Percentiles rank a stretch among this genome's conserved stretches.
Evolutionary conservation across 495 filamentous ascomycete species (phyloP).

Genomic region (Viridothelium virens): DNA sequence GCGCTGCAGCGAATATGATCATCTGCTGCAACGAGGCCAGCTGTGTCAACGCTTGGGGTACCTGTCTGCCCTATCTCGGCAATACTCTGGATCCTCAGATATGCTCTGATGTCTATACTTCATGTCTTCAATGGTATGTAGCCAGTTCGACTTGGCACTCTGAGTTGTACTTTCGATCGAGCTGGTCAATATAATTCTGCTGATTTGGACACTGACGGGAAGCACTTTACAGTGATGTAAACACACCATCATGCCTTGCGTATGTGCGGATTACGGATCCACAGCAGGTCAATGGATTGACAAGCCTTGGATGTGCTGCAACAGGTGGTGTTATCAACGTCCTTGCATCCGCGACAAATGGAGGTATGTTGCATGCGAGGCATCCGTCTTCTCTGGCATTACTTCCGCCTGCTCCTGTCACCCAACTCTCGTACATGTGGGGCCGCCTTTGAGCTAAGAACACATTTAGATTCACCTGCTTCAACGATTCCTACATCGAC

Average conservation of each 20-base stretch:
- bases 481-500: no score
- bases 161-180: neutral
- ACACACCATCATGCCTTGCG: neutral
- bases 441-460: no score
- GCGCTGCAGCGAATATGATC: neutral
- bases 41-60: neutral
- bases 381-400: no score
- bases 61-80: slow-evolving; percentile 4
- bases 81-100: neutral
- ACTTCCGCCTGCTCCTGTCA: no score
- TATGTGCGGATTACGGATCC: neutral
- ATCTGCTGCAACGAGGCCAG: slow-evolving; percentile 10
- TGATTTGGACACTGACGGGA: neutral
- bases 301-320: neutral
- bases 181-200: neutral
- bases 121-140: slow-evolving; percentile 8
- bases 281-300: neutral
- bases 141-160: neutral
- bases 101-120: slow-evolving; percentile 7
- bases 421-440: no score
- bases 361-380: neutral
- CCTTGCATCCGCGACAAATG: neutral
- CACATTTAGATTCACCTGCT: no score
- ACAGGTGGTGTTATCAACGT: neutral
- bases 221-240: neutral